These are phyloP conservation scores for Claviceps fusiformis DNA, from an alignment of 2,329 filamentous ascomycete genomes.

Conservation along the genomic window DNA sequence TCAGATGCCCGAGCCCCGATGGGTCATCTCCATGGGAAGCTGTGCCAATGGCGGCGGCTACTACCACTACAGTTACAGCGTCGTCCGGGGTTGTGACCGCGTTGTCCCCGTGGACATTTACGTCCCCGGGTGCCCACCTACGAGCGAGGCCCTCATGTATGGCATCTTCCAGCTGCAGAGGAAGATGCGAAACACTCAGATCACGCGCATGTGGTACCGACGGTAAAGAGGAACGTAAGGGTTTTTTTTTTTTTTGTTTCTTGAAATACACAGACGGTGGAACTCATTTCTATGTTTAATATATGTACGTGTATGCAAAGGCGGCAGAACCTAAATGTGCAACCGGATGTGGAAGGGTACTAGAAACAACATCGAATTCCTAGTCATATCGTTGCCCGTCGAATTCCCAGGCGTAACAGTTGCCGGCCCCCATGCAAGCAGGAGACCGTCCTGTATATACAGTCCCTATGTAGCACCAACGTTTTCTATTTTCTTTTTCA, in stretches of 20 bases:
- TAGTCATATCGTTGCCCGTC: not conserved
- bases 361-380: not conserved
- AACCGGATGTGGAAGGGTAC: not conserved
- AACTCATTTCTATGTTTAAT: not conserved
- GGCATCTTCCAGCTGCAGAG: conserved; percentile 64
- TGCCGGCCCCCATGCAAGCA: no score
- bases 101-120: conserved; percentile 72
- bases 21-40: conserved; percentile 74
- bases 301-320: not conserved
- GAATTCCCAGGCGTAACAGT: not conserved
- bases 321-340: not conserved
- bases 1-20: conserved; percentile 85
- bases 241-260: not conserved
- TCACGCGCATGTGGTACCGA: conserved; percentile 44
- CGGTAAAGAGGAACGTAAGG: conserved; percentile 24
- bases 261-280: not conserved
- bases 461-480: not conserved
- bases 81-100: conserved; percentile 61
- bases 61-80: conserved; percentile 76
- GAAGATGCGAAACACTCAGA: conserved; percentile 53
- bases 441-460: no score
- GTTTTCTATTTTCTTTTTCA: not conserved
- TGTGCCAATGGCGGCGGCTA: conserved; percentile 78
- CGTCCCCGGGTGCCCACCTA: conserved; percentile 59
- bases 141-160: conserved; percentile 50